Conservation (phyloP, 176 grass and related monocot species). For the Calamus simplicifolius region DNA sequence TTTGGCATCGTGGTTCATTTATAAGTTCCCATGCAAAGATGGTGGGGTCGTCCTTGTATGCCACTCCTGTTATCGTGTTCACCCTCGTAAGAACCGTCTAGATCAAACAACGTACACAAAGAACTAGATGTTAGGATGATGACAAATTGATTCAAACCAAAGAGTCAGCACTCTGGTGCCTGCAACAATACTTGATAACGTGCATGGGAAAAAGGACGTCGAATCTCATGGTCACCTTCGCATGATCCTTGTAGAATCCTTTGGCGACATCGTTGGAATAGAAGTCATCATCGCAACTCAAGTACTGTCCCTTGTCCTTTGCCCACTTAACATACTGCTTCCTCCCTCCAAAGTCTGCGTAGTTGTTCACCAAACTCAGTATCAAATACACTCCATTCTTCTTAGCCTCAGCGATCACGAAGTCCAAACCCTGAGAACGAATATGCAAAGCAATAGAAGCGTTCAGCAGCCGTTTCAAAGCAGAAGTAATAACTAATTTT, state of each 20-base stretch:
- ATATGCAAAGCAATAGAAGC: background rate
- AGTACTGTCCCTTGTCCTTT: slow-evolving; percentile 30
- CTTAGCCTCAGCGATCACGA: slow-evolving; percentile 57
- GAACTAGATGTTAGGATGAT: background rate
- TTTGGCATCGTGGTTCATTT: slow-evolving; percentile 64
- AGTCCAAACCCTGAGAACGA: slow-evolving; percentile 50
- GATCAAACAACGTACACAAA: slow-evolving; percentile 6
- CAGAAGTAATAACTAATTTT: no score
- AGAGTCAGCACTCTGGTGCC: no score
- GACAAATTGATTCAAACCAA: background rate
- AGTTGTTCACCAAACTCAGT: slow-evolving; percentile 71
- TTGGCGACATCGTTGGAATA: slow-evolving; percentile 28
- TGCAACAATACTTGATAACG: no score
- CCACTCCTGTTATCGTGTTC: slow-evolving; percentile 49
- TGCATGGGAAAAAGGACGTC: no score
- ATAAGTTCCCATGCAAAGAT: slow-evolving; percentile 91
- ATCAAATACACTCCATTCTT: slow-evolving; percentile 51
- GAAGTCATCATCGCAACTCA: slow-evolving; percentile 55
- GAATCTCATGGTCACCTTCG: slow-evolving; percentile 22
- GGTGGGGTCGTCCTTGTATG: slow-evolving; percentile 64
- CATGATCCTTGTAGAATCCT: slow-evolving; percentile 62
- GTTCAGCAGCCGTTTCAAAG: no score
- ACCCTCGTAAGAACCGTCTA: slow-evolving; percentile 47
- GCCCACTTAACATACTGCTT: slow-evolving; percentile 81
- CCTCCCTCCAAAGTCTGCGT: slow-evolving; percentile 58